These are phyloP conservation scores for Madurella fahalii DNA, from an alignment of 2,329 filamentous ascomycete species.

Conservation along the genomic window DNA sequence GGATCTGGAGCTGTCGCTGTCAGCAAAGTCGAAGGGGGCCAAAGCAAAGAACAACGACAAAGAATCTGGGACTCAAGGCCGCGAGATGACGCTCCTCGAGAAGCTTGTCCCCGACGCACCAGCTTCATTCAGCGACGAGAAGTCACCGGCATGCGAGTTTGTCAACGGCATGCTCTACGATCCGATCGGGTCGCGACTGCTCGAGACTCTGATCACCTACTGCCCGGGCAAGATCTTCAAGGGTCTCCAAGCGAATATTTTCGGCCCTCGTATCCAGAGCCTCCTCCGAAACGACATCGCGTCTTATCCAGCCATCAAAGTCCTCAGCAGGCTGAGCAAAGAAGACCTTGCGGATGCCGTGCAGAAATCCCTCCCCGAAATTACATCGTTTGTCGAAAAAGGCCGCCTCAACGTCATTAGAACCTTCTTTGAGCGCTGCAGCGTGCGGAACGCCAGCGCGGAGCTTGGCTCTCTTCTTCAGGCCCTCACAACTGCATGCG, in stretches of 20 bases:
- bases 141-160: constrained; percentile 70
- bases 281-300: constrained; percentile 87
- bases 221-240: constrained; percentile 90
- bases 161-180: constrained; percentile 87
- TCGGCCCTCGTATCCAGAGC: constrained; percentile 73
- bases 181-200: constrained; percentile 78
- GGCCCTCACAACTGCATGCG: constrained; percentile 46
- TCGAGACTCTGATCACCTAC: constrained; percentile 79
- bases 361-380: constrained; percentile 65
- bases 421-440: constrained; percentile 77
- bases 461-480: constrained; percentile 46
- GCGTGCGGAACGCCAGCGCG: constrained; percentile 57
- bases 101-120: constrained; percentile 73
- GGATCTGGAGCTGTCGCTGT: constrained; percentile 75
- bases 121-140: constrained; percentile 65
- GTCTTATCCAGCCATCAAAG: constrained; percentile 77
- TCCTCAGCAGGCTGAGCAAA: constrained; percentile 78
- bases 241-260: constrained; percentile 72
- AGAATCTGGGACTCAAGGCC: constrained; percentile 31
- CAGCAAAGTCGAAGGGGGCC: constrained; percentile 52
- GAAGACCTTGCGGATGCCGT: constrained; percentile 77
- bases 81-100: constrained; percentile 59
- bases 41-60: constrained; percentile 45
- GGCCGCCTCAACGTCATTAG: constrained; percentile 75
- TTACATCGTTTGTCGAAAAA: constrained; percentile 68